phyloP scores from a whole-genome alignment of 352 stramenopile species.

The Pythium scleroteichum region DNA sequence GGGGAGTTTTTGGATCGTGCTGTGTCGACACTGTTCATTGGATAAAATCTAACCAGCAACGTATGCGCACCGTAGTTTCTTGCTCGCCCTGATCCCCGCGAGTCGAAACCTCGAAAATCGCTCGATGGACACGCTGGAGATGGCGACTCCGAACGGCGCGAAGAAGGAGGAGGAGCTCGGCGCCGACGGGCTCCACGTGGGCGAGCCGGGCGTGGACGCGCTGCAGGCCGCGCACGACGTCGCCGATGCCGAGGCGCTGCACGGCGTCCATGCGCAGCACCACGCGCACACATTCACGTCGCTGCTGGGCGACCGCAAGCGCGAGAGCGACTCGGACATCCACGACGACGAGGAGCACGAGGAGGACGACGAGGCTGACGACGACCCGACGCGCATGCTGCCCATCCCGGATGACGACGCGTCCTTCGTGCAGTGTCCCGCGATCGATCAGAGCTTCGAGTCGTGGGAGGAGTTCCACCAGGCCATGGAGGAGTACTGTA shows the following conservation, averaged over 20 bases:
- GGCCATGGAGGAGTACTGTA: conserved; percentile 79
- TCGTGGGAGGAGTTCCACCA: conserved; percentile 85
- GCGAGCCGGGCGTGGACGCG: conserved; percentile 13
- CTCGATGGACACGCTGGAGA: conserved; percentile 15
- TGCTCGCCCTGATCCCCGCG: too few species aligned
- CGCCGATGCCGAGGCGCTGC: conserved; percentile 27
- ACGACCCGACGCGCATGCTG: conserved; percentile 41
- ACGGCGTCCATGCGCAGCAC: conserved; percentile 29
- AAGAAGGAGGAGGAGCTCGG: conserved; percentile 29
- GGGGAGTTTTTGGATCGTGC: not conserved
- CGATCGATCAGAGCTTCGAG: conserved; percentile 76
- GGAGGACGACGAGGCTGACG: conserved; percentile 44
- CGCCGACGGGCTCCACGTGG: conserved; percentile 20
- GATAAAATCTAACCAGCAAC: conserved; percentile 16
- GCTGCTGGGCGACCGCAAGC: conserved; percentile 64
- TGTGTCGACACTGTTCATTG: conserved; percentile 7
- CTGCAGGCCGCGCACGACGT: conserved; percentile 22
- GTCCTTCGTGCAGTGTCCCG: conserved; percentile 65
- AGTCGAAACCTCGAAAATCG: not conserved
- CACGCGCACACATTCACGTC: conserved; percentile 44
- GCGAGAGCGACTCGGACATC: conserved; percentile 51
- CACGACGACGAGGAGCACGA: conserved; percentile 56
- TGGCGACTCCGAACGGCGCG: conserved; percentile 23
- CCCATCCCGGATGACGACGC: conserved; percentile 58
- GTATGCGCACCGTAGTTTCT: conserved; percentile 4